Evolutionary conservation across 306 rosid genomes (phyloP).

Genomic region (Gleditsia sinensis): DNA sequence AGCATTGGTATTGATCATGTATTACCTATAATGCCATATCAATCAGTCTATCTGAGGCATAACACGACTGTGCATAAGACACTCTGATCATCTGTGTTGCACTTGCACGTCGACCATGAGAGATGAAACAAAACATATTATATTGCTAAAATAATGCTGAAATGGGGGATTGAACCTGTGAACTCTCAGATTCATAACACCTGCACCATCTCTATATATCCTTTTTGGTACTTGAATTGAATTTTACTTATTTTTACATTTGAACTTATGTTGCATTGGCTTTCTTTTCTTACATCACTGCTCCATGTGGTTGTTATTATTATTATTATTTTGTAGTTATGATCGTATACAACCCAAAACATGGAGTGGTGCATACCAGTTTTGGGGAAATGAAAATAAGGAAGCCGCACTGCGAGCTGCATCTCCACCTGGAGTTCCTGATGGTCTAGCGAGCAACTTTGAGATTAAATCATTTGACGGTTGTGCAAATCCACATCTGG

Average conservation of each 20-base stretch:
- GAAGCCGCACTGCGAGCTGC: conserved; percentile 88
- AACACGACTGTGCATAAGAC: no score
- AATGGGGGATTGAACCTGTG: no score
- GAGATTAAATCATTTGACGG: conserved; percentile 91
- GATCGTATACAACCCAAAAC: conserved; percentile 83
- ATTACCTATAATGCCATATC: neutral
- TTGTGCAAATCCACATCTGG: conserved; percentile 87
- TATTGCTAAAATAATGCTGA: no score
- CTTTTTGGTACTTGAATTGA: no score
- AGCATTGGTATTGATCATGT: neutral
- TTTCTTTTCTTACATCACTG: neutral
- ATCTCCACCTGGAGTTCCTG: conserved; percentile 75
- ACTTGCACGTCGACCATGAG: no score
- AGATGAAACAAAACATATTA: no score
- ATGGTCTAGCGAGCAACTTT: conserved; percentile 79
- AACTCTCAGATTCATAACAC: no score
- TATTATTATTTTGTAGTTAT: conserved; percentile 55
- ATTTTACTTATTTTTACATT: no score
- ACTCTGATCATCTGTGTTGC: neutral
- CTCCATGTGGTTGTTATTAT: no score
- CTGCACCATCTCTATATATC: no score
- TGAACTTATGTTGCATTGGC: neutral
- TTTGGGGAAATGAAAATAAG: conserved; percentile 94
- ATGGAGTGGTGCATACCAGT: conserved; percentile 89
- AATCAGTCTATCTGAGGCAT: neutral